phyloP scores from a whole-genome alignment of 2,329 filamentous ascomycete species.

The Fusarium camptoceras region DNA sequence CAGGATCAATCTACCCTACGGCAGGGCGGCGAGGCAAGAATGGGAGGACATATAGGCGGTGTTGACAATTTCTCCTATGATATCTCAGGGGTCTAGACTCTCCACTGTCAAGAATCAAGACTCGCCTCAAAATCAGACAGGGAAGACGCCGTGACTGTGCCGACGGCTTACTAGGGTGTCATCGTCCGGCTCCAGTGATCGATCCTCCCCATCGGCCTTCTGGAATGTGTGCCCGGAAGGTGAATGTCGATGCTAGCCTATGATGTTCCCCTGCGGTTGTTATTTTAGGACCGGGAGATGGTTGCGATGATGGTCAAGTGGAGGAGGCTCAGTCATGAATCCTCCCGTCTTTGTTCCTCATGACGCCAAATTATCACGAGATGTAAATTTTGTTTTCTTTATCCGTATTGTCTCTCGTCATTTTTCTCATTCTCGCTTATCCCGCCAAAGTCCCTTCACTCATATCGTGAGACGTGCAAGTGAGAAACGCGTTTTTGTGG shows the following conservation, averaged over 20 bases:
- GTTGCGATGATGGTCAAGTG: conserved; percentile 11
- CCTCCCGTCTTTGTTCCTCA: background rate
- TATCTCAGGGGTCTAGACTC: conserved; percentile 26
- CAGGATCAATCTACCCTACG: conserved; percentile 7
- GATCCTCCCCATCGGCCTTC: conserved; percentile 36
- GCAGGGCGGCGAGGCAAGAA: conserved; percentile 10
- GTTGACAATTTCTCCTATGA: conserved; percentile 21
- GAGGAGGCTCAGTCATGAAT: conserved; percentile 9
- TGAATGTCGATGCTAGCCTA: conserved; percentile 31
- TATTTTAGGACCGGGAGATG: conserved; percentile 34
- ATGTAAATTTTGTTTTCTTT: background rate
- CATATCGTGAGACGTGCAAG: conserved; percentile 5
- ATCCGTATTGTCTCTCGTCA: background rate
- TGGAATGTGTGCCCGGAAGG: conserved; percentile 42
- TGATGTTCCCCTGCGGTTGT: conserved; percentile 18
- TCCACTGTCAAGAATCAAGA: conserved; percentile 26
- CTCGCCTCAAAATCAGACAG: conserved; percentile 4
- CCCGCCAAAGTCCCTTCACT: conserved; percentile 12
- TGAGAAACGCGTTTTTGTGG: conserved; percentile 10
- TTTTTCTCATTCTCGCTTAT: conserved; percentile 6
- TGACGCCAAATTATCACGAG: conserved; percentile 1
- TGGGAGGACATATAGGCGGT: conserved; percentile 10
- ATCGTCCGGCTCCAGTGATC: conserved; percentile 26
- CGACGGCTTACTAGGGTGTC: conserved; percentile 27
- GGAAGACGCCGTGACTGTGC: conserved; percentile 1